Conservation (phyloP, 2,329 filamentous ascomycete genomes). For the Neodidymelliopsis sp. region DNA sequence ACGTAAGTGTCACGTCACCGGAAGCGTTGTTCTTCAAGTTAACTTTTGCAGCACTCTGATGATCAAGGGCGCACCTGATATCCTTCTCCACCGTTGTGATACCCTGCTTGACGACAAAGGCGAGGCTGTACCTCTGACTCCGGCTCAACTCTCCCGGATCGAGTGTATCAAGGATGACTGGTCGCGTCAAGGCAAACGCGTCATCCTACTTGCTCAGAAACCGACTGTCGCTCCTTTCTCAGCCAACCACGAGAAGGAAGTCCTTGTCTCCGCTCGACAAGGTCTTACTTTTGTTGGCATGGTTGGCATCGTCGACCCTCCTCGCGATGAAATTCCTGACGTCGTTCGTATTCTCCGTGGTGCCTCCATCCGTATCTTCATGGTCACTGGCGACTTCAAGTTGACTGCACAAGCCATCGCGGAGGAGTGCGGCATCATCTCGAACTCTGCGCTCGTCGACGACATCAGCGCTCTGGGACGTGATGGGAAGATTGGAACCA, state of each 20-base stretch:
- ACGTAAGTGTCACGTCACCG: slow-evolving; percentile 20
- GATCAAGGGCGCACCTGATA: slow-evolving; percentile 82
- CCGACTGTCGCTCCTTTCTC: slow-evolving; percentile 54
- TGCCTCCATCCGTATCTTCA: slow-evolving; percentile 78
- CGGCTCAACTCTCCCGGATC: slow-evolving; percentile 55
- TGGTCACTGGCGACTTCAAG: slow-evolving; percentile 83
- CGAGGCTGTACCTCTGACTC: slow-evolving; percentile 57
- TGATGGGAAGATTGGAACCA: slow-evolving; percentile 36
- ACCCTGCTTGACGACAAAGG: slow-evolving; percentile 65
- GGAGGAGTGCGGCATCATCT: slow-evolving; percentile 74
- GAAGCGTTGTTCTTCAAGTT: slow-evolving; percentile 6
- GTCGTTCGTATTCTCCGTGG: slow-evolving; percentile 69
- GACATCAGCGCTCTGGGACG: slow-evolving; percentile 60
- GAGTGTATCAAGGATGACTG: slow-evolving; percentile 71
- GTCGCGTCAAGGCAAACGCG: slow-evolving; percentile 72
- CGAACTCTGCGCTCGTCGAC: slow-evolving; percentile 60
- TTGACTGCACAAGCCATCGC: slow-evolving; percentile 78
- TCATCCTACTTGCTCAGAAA: slow-evolving; percentile 72
- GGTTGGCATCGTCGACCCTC: slow-evolving; percentile 67
- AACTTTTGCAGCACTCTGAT: slow-evolving; percentile 59
- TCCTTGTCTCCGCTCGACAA: slow-evolving; percentile 60
- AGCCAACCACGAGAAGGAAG: slow-evolving; percentile 63
- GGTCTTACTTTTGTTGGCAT: slow-evolving; percentile 63
- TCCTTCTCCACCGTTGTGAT: slow-evolving; percentile 70
- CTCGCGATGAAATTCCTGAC: slow-evolving; percentile 65